Evolutionary conservation across 495 filamentous ascomycete species (phyloP).

Genomic region (Tuber brumale): DNA sequence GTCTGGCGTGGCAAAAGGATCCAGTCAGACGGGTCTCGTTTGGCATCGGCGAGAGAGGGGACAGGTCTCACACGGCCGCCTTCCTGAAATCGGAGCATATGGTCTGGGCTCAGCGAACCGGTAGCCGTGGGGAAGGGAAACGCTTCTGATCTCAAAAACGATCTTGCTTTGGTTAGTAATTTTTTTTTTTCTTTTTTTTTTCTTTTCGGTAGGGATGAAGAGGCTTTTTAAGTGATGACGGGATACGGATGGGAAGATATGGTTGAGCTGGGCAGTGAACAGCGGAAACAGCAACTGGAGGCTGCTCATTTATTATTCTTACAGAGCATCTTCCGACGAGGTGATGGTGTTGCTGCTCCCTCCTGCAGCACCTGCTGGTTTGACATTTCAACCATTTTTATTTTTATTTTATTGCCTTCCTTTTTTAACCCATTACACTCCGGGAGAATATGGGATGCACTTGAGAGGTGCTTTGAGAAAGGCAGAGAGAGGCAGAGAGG

Average conservation of each 20-base stretch:
- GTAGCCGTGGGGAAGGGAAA: background rate
- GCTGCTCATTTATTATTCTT: background rate
- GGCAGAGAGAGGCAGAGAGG: background rate
- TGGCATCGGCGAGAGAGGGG: conserved; percentile 13
- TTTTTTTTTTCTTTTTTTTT: background rate
- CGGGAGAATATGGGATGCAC: background rate
- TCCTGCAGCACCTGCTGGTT: conserved; percentile 1
- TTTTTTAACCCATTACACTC: conserved; percentile 2
- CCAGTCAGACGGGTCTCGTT: conserved; percentile 37
- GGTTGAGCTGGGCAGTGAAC: background rate
- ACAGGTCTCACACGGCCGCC: conserved; percentile 25
- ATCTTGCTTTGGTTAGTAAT: background rate
- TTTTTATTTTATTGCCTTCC: background rate
- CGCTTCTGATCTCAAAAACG: background rate
- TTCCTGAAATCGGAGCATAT: conserved; percentile 26
- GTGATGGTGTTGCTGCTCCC: conserved; percentile 4
- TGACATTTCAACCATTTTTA: background rate
- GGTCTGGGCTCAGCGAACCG: conserved; percentile 1
- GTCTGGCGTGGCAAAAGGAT: conserved; percentile 12
- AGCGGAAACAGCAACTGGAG: background rate
- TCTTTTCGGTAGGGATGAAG: background rate
- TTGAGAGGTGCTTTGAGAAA: background rate
- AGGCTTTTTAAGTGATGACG: background rate
- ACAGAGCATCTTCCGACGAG: background rate
- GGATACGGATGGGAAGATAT: background rate